Evolutionary conservation across 2,329 filamentous ascomycete species (phyloP), one percentile per base, ranked within the genome.

Genomic region (Ceratocystis huliohia): DNA sequence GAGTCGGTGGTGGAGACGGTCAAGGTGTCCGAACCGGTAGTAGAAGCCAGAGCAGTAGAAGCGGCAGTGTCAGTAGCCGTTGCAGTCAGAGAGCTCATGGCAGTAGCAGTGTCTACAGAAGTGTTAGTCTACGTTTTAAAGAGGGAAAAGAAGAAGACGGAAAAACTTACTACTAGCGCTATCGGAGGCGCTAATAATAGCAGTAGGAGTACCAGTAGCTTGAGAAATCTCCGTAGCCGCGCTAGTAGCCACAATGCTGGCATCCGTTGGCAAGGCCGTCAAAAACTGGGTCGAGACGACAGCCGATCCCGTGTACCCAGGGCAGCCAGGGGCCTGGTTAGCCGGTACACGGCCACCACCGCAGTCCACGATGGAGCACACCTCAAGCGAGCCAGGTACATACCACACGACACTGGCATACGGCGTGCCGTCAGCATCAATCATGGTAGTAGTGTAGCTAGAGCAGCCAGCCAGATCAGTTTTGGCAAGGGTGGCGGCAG

Each of bases 361-460:
- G 74, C 86, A 88, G 79, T 88, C 85, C 70, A 85, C 78, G 69
- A 83, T 72, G 10, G 78, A 77, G 79, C 86, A 88, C 72, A 88
- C 77, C 76, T 88, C 84, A 72, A 84, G 84, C 20, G 81, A 83
- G 70, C 75, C 83, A 1, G 84, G 84, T 65, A 86, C 80, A 74
- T 83, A 87, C 78, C 79, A 88, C 71, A 84, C 74, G 61, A 80
- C 68, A 66, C 78, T 80, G 56, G 78, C 77, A 70, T 79, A 80
- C 68, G 74, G 73, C 65, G 66, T 56, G 57, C 71, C 69, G 68
- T 73, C 71, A 66, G 74, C 70, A 65, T 65, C 66, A 65, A 73
- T 69, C 64, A 76, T 72, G 17, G 70, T 68, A 61, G 74, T 74
- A 70, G 75, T 76, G 69, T 74, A 74, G 8, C 68, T 66, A 10